Evolutionary conservation across 2,329 filamentous ascomycete genomes (phyloP), one percentile per base, ranked within the genome.

Genomic region (Ceratocystis harringtonii): DNA sequence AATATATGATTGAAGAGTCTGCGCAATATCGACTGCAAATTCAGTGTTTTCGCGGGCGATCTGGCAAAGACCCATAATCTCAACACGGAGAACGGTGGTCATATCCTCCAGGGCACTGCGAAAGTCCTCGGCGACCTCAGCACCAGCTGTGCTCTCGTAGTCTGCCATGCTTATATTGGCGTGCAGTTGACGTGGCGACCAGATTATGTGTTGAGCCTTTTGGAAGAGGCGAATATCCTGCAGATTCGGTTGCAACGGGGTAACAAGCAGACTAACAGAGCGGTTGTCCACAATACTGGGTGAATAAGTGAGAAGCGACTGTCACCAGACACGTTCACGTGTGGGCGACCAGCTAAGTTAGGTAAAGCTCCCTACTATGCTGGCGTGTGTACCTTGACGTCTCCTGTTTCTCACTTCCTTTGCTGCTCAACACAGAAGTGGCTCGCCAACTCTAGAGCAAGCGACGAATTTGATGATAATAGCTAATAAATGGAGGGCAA

Each of bases 21-120:
- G 85, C 19, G 94, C 92, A 72, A 99, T 97, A 69, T 89, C 90
- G 75, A 95, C 84, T 44, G 94, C 94, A 79, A 96, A 89, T 76
- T 95, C 91, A 70, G 92, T 96, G 72, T 95, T 96, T 76, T 99
- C 94, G 75, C 95, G 90, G 68, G 94, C 94, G 76, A 99, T 97
- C 75, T 96, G 86, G 68, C 94, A 99, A 77, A 99, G 78, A 77
- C 95, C 97, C 80, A 89, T 92, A 75, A 99, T 99, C 77, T 97
- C 92, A 76, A 90, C 90, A 73, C 91, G 87, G 77, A 90, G 90
- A 78, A 96, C 96, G 74, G 86, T 83, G 70, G 88, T 89, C 72
- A 99, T 81, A 76, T 96, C 92, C 77, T 95, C 89, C 74, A 99
- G 80, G 65, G 92, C 94, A 73, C 90, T 89, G 74, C 88, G 89